Base-by-base conservation (phyloP, 2,329 filamentous ascomycete species). In the Paecilomyces fulvus region DNA sequence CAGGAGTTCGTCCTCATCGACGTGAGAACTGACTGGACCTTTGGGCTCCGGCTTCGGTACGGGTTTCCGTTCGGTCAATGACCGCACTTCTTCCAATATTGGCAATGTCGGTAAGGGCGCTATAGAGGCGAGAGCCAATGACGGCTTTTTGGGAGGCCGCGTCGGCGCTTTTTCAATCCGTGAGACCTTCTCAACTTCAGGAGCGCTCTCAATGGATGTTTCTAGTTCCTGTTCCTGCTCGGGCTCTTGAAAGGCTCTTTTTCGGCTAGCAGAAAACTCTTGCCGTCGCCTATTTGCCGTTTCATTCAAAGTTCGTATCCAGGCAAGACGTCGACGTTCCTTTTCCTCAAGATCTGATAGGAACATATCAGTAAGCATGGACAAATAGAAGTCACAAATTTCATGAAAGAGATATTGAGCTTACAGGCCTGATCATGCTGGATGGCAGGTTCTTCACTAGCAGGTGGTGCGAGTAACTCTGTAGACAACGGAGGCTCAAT, bases 1-100 rank as follows among this genome's bases (percentile, higher is more conserved):
- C 11, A 75, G 66, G 9, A 76, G 61, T 60, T 76, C 73, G 51
- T 76, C 73, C 58, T 75, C 69, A 37, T 76, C 71, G 37, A 75
- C 65, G 56, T 70, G 64, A 51, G 55, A 61, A 20, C 60, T 60
- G 54, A 62, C 63, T 3, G 59, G 60, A 11, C 58, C 52, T 37
- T 65, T 61, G 10, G 60, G 55, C 31, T 66, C 61, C 17, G 61
- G 56, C 21, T 66, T 60, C 11, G 58, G 55, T 9, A 55, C 48
- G 1, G 61, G 58, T 52, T 65, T 70, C 28, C 62, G 63, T 3
- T 66, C 58, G 3, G 63, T 66, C 54, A 69, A 58, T 6, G 61
- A 60, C 53, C 69, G 63, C 48, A 66, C 61, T 37, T 64, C 60
- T 30, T 73, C 69, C n/a, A 73, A 55, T 8, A 70, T 72, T 2